Conservation (phyloP, 768 basidiomycete species). For the Trametes coccinea region DNA sequence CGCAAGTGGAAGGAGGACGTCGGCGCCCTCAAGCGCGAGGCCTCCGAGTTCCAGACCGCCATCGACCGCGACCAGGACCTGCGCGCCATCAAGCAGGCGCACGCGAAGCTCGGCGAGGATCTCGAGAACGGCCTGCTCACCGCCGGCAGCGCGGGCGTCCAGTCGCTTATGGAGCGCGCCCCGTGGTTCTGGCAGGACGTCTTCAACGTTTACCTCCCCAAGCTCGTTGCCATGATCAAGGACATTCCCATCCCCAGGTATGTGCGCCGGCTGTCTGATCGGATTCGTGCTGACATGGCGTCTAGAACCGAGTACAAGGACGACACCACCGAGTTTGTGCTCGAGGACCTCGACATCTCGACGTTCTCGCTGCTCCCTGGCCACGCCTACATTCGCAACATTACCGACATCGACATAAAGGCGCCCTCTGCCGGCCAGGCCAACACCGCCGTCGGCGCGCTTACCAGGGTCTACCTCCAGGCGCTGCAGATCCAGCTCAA, state of each 20-base stretch:
- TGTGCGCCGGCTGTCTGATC: constrained; percentile 4
- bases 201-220: constrained; percentile 77
- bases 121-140: constrained; percentile 46
- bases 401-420: constrained; percentile 61
- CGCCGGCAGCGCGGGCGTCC: constrained; percentile 44
- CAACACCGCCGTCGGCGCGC: constrained; percentile 55
- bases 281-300: not conserved
- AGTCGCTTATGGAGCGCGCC: constrained; percentile 58
- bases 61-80: constrained; percentile 53
- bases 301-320: constrained; percentile 72
- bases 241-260: constrained; percentile 72
- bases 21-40: constrained; percentile 45
- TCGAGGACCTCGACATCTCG: constrained; percentile 74
- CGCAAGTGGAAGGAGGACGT: constrained; percentile 55
- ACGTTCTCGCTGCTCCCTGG: constrained; percentile 67
- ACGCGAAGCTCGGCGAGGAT: constrained; percentile 48
- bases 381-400: constrained; percentile 70
- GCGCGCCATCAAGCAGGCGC: constrained; percentile 46
- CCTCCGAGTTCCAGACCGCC: constrained; percentile 45
- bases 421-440: constrained; percentile 40
- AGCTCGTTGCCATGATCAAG: constrained; percentile 50
- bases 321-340: constrained; percentile 65
- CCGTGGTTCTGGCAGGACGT: constrained; percentile 83
- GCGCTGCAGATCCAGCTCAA: constrained; percentile 62
- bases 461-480: constrained; percentile 66